Evolutionary conservation across 1,284 basidiomycete species (phyloP).

Genomic region (Kwoniella shivajii): DNA sequence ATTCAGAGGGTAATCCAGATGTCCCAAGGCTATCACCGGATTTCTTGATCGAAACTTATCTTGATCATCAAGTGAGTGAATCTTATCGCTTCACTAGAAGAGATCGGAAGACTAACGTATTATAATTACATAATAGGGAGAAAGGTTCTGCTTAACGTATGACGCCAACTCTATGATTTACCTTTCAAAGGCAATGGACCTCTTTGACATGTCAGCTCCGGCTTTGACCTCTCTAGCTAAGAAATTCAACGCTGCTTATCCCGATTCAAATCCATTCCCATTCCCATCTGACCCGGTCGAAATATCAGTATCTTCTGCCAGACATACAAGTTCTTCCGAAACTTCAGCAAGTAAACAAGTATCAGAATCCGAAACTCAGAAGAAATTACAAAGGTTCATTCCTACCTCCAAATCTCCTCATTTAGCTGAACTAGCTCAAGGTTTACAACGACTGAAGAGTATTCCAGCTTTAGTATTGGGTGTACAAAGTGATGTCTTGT

Average conservation of each 20-base stretch:
- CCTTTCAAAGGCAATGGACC: conserved; percentile 98
- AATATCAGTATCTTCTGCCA: conserved; percentile 33
- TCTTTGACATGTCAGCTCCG: conserved; percentile 91
- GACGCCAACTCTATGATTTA: conserved; percentile 99
- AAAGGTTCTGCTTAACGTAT: conserved; percentile 97
- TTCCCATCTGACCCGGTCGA: conserved; percentile 38
- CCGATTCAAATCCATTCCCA: conserved; percentile 49
- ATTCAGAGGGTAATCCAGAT: conserved; percentile 27
- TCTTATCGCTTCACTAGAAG: background rate
- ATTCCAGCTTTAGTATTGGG: conserved; percentile 88
- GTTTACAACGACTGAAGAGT: conserved; percentile 71
- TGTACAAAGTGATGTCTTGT: conserved; percentile 94
- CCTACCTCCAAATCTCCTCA: conserved; percentile 65
- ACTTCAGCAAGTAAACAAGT: background rate
- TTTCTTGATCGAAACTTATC: conserved; percentile 97
- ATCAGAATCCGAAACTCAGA: conserved; percentile 19
- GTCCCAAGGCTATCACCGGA: conserved; percentile 87
- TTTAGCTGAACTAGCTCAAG: conserved; percentile 78
- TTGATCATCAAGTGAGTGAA: conserved; percentile 80
- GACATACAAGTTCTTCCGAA: background rate
- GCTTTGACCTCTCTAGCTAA: conserved; percentile 69
- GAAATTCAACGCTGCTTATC: conserved; percentile 45
- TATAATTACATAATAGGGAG: conserved; percentile 60
- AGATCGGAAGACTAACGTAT: background rate
- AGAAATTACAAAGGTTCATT: conserved; percentile 55